Evolutionary conservation across 2,329 filamentous ascomycete genomes (phyloP), one percentile per base, ranked within the genome.

Genomic region (Aspergillus pseudoterreus): DNA sequence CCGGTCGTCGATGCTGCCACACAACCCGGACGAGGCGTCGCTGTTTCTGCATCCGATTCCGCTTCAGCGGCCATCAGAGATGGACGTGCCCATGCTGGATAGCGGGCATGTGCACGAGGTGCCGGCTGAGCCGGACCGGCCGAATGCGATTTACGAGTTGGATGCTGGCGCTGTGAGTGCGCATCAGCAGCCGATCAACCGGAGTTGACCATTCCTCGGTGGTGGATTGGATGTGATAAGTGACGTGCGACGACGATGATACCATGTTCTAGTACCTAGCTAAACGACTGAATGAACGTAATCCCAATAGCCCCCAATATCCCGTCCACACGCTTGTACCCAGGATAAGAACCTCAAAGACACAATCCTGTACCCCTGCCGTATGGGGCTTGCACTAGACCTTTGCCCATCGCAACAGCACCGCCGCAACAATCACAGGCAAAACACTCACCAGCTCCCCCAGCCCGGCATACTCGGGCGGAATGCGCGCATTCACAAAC

Each of bases 361-460:
- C 12, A 24, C 2, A 30, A 32, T 44, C 10, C 42, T 32, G 4
- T 6, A 19, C 22, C 21, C 10, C 2, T 44, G 19, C 21, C 24
- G 14, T 44, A 11, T 38, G 22, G 1, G 1, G 30, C 33, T 38
- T 9, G 17, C 22, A 22, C 43, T 57, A 62, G 50, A 57, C 45
- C 55, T 56, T 63, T 14, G 58, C 50, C 61, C 63, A 66, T 10
- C 63, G 54, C 57, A 70, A 48, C 47, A 66, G 69, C 58, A 82
- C 71, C 0, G 83, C 84, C 41, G 79, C 78, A 5, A 74, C 63
- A 58, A 90, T 78, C 3, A 91, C 86, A 0, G 87, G 87, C 63
- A 88, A 51, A 0, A 92, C 84, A 60, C 87, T 90, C 0, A 89
- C 85, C 30, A 91, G 64, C 71, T 91, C 87, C 0, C 87, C 87